A percentile compares a stretch with the other conserved stretches of the same genome.
These are phyloP conservation scores for Cryptosporidium tyzzeri DNA, from an alignment of 169 alveolate species.

Conservation along the genomic window DNA sequence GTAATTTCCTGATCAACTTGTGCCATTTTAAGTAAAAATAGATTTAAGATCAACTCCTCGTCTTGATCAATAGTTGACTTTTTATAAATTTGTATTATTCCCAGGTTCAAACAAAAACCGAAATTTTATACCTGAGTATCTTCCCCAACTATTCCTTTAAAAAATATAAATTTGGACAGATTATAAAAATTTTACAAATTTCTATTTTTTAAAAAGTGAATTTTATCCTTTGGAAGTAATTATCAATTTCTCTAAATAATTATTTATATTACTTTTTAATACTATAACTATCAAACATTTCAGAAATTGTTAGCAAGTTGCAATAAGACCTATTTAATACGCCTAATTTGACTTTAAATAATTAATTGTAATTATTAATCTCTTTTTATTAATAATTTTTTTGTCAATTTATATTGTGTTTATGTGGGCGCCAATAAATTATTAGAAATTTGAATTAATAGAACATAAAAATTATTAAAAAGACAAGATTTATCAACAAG, in stretches of 20 bases:
- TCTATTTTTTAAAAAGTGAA: not conserved
- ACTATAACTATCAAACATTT: not conserved
- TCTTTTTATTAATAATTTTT: not conserved
- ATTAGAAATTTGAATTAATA: not conserved
- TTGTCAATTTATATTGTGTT: not conserved
- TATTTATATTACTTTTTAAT: not conserved
- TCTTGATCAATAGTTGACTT: conserved; percentile 2
- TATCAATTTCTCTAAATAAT: not conserved
- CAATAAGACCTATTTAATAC: conserved; percentile 11
- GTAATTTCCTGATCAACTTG: conserved; percentile 22
- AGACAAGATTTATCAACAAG: not conserved
- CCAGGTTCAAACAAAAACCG: not conserved
- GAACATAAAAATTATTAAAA: not conserved
- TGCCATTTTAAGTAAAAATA: conserved; percentile 24
- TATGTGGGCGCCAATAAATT: not conserved
- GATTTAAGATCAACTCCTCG: not conserved
- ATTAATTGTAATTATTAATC: not conserved
- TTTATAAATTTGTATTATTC: not conserved
- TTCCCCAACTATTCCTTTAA: not conserved
- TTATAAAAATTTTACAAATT: not conserved
- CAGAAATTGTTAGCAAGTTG: not conserved
- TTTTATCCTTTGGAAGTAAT: not conserved
- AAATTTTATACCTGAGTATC: not conserved
- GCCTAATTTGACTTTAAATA: not conserved
- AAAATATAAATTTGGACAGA: not conserved